A percentile compares a stretch with the other conserved stretches of the same genome.
Conservation (phyloP, 257 asterid genomes). For the Thymus quinquecostatus region DNA sequence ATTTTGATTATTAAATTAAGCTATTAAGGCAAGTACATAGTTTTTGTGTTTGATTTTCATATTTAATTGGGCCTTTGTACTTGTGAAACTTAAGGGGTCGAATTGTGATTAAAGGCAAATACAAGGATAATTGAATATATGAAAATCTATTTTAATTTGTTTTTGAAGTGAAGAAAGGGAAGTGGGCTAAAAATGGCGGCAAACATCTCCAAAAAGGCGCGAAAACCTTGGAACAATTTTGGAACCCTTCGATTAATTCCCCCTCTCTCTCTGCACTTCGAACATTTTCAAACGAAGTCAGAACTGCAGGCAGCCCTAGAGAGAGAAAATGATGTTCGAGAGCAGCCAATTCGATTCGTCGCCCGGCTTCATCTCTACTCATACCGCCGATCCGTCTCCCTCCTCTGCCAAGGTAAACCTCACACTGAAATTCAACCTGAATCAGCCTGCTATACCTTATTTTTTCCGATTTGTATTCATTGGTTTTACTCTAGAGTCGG, state of each 20-base stretch:
- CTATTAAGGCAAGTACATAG: no score
- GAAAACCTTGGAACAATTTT: conserved; percentile 23
- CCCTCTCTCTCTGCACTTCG: background rate
- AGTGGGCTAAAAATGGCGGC: conserved; percentile 40
- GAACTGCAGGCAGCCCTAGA: background rate
- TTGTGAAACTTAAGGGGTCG: no score
- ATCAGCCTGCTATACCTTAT: background rate
- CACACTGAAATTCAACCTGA: background rate
- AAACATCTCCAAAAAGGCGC: conserved; percentile 41
- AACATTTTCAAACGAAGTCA: background rate
- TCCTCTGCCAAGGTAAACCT: conserved; percentile 62
- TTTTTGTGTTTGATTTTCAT: no score
- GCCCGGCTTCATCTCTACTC: conserved; percentile 57
- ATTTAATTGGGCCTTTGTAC: no score
- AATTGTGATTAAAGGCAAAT: no score
- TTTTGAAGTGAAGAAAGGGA: no score
- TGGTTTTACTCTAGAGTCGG: conserved; percentile 52
- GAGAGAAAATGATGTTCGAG: conserved; percentile 55
- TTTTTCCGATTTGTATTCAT: background rate
- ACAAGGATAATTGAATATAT: no score
- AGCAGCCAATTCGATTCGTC: conserved; percentile 58
- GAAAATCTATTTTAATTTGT: no score
- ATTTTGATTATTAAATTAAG: no score
- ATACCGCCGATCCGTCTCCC: conserved; percentile 49
- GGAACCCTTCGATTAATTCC: conserved; percentile 16